A percentile compares a stretch with the other conserved stretches of the same genome.
These are phyloP conservation scores for Saturnispora sanitii DNA, from an alignment of 805 yeast species.

Conservation along the genomic window DNA sequence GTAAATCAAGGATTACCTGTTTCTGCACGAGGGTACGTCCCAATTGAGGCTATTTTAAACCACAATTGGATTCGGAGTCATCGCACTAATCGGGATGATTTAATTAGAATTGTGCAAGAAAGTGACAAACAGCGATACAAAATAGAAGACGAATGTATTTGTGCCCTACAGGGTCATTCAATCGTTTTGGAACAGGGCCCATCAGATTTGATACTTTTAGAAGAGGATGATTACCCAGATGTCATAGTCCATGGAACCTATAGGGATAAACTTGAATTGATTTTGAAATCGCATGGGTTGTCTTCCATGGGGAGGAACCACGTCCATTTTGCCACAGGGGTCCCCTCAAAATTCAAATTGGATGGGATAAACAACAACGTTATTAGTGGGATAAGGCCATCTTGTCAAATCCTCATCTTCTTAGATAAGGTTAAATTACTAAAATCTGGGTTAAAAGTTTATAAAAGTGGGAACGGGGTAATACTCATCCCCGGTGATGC, in stretches of 20 bases:
- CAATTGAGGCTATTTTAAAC: slow-evolving; percentile 40
- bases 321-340: slow-evolving; percentile 69
- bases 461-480: slow-evolving; percentile 64
- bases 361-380: slow-evolving; percentile 23
- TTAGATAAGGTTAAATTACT: slow-evolving; percentile 45
- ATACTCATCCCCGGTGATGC: slow-evolving; percentile 54
- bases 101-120: slow-evolving; percentile 47
- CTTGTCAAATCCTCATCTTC: slow-evolving; percentile 49
- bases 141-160: slow-evolving; percentile 33
- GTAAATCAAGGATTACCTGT: slow-evolving; percentile 53
- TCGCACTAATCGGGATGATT: slow-evolving; percentile 45
- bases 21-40: slow-evolving; percentile 57
- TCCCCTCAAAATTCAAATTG: slow-evolving; percentile 25
- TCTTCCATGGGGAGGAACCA: slow-evolving; percentile 70
- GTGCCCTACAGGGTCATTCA: slow-evolving; percentile 94
- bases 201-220: slow-evolving; percentile 13
- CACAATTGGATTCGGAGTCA: slow-evolving; percentile 51
- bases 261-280: slow-evolving; percentile 34
- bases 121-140: slow-evolving; percentile 69
- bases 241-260: slow-evolving; percentile 77
- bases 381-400: slow-evolving; percentile 66
- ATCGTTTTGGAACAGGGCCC: slow-evolving; percentile 23
- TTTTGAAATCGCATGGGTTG: slow-evolving; percentile 47
- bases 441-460: slow-evolving; percentile 39
- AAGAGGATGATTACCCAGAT: slow-evolving; percentile 34